A percentile compares a stretch with the other conserved stretches of the same genome.
These are phyloP conservation scores for Lecanicillium sp. DNA, from an alignment of 2,329 filamentous ascomycete genomes.

Conservation along the genomic window DNA sequence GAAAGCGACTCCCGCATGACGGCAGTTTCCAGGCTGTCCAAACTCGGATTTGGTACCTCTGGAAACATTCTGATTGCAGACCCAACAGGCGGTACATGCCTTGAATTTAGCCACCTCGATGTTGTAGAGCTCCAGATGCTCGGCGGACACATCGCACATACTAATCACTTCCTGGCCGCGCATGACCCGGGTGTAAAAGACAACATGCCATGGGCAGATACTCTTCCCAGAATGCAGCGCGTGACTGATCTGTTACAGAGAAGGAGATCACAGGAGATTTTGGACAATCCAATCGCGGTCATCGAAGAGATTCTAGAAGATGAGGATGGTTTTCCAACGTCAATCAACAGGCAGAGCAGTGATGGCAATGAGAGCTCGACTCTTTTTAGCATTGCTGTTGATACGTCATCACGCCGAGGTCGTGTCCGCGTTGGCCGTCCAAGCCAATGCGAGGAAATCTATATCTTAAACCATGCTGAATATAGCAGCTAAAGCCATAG, in stretches of 20 bases:
- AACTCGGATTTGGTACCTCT: too few relatives aligned
- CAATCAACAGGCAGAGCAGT: constrained; percentile 2
- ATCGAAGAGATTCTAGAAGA: neutral
- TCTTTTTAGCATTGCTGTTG: neutral
- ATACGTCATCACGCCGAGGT: neutral
- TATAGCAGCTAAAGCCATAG: too few relatives aligned
- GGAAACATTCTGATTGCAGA: too few relatives aligned
- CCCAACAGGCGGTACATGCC: too few relatives aligned
- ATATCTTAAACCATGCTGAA: neutral
- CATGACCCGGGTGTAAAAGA: neutral
- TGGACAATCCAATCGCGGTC: neutral
- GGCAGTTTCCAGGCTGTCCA: too few relatives aligned
- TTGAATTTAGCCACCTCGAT: too few relatives aligned
- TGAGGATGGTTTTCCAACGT: neutral
- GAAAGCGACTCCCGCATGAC: too few relatives aligned
- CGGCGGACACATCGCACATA: neutral
- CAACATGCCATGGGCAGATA: neutral
- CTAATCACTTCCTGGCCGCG: neutral
- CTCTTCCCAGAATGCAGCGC: neutral
- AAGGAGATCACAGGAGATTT: neutral
- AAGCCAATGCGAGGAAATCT: neutral
- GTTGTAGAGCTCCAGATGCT: too few relatives aligned
- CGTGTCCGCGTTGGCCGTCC: neutral
- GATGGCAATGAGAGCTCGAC: neutral
- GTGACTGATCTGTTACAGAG: neutral